A percentile compares a stretch with the other conserved stretches of the same genome.
phyloP scores from a whole-genome alignment of 2,329 filamentous ascomycete genomes.

The Epichloe aotearoae region DNA sequence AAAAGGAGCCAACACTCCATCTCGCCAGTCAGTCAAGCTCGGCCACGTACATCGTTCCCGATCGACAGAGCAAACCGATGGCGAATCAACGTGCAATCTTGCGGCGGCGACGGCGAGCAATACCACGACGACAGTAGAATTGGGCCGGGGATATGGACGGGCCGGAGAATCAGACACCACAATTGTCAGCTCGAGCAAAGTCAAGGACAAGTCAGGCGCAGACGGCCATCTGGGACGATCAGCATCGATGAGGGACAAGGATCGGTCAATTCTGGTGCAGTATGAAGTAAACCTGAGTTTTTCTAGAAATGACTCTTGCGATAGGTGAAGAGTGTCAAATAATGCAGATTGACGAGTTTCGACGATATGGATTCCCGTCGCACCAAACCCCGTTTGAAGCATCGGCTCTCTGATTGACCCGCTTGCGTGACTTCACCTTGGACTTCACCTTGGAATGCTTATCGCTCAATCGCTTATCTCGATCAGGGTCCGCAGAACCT shows the following conservation, averaged over 20 bases:
- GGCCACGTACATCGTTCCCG: not conserved
- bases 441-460: no score
- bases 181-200: not conserved
- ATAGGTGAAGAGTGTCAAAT: not conserved
- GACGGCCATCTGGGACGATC: not conserved
- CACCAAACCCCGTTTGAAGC: no score
- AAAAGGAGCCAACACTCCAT: not conserved
- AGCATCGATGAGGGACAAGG: not conserved
- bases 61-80: not conserved
- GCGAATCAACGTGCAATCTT: not conserved
- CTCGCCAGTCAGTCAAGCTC: not conserved
- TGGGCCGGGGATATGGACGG: not conserved
- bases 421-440: no score
- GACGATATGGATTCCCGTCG: not conserved
- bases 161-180: not conserved
- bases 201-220: not conserved
- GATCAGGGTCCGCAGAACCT: no score
- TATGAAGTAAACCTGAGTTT: not conserved
- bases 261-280: not conserved
- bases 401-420: no score
- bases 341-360: not conserved
- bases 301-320: not conserved
- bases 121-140: not conserved
- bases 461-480: no score
- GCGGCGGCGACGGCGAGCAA: not conserved